phyloP scores from a whole-genome alignment of 306 rosid genomes.

The Sphenostylis stenocarpa region DNA sequence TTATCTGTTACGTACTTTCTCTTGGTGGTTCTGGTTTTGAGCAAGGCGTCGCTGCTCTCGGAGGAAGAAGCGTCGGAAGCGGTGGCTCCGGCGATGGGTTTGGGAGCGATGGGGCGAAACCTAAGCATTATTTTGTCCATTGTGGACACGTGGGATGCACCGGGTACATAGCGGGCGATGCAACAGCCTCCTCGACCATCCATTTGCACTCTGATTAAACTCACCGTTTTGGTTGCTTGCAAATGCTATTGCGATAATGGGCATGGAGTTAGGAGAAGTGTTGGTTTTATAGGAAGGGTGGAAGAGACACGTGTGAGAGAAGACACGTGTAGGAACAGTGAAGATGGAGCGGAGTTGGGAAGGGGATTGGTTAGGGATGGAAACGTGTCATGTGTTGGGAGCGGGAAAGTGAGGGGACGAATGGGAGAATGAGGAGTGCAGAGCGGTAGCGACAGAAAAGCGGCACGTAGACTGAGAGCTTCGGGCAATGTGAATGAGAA shows the following conservation, averaged over 20 bases:
- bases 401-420: slow-evolving; percentile 24
- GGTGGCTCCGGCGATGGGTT: slow-evolving; percentile 49
- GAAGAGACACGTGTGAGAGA: slow-evolving; percentile 39
- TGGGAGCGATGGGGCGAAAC: slow-evolving; percentile 90
- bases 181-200: slow-evolving; percentile 82
- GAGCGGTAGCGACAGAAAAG: background rate
- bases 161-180: slow-evolving; percentile 56
- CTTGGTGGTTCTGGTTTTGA: slow-evolving; percentile 27
- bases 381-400: slow-evolving; percentile 43
- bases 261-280: background rate
- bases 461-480: slow-evolving; percentile 47
- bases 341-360: slow-evolving; percentile 15
- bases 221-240: background rate
- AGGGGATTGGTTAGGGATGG: slow-evolving; percentile 44
- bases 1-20: slow-evolving; percentile 49
- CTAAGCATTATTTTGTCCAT: slow-evolving; percentile 69
- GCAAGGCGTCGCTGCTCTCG: slow-evolving; percentile 32
- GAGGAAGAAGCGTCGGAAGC: slow-evolving; percentile 43
- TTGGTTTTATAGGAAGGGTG: slow-evolving; percentile 33
- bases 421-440: slow-evolving; percentile 51
- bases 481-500: slow-evolving; percentile 27
- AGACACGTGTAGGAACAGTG: slow-evolving; percentile 36
- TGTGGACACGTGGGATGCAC: slow-evolving; percentile 47
- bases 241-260: background rate
- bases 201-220: slow-evolving; percentile 35